These are phyloP conservation scores for Candida nitratophila DNA, from an alignment of 805 yeast species.

Conservation along the genomic window DNA sequence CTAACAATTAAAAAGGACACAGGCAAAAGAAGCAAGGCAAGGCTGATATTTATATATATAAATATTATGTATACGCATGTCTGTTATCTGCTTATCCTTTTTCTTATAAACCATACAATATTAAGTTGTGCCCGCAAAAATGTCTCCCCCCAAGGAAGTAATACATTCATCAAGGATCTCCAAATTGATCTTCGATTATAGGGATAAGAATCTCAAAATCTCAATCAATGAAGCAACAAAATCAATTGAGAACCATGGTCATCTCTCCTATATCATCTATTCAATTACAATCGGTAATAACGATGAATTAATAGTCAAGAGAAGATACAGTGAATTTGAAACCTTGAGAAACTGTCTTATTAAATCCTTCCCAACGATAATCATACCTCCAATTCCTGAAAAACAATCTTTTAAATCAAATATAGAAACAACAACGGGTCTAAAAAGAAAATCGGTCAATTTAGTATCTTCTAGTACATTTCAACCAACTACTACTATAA, in stretches of 20 bases:
- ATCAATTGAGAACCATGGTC: constrained; percentile 64
- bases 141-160: constrained; percentile 8
- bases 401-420: constrained; percentile 53
- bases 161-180: constrained; percentile 17
- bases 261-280: constrained; percentile 61
- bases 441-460: constrained; percentile 9
- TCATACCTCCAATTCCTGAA: constrained; percentile 93
- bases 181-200: constrained; percentile 13
- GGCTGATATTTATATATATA: too few species aligned
- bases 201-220: constrained; percentile 9
- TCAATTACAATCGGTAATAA: constrained; percentile 53
- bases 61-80: too few species aligned
- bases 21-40: too few species aligned
- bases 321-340: constrained; percentile 92
- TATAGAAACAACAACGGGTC: constrained; percentile 21
- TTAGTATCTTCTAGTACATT: not conserved
- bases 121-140: too few species aligned
- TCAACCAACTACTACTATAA: not conserved
- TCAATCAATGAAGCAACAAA: constrained; percentile 76
- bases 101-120: too few species aligned
- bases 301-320: constrained; percentile 47
- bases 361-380: constrained; percentile 68
- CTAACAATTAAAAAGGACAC: too few species aligned
- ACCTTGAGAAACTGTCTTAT: constrained; percentile 65
- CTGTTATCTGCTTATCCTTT: too few species aligned